Conservation (phyloP, 2,329 filamentous ascomycete species). For the Paecilomyces fulvus region DNA sequence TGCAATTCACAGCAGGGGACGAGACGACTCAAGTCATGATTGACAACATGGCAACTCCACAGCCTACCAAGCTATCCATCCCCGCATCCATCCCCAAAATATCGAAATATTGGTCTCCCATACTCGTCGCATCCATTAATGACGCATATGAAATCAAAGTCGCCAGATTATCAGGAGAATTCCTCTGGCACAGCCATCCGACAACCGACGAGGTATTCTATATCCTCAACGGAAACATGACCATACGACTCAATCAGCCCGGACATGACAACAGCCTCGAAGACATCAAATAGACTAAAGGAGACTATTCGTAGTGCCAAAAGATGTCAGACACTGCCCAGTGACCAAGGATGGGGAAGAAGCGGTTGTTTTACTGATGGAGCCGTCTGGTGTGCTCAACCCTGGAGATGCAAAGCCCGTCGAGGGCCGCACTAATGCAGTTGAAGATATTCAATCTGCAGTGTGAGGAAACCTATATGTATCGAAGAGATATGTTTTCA, state of each 20-base stretch:
- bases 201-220: constrained; percentile 38
- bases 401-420: constrained; percentile 3
- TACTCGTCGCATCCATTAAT: background rate
- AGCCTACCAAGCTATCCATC: background rate
- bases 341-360: constrained; percentile 18
- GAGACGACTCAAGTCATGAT: background rate
- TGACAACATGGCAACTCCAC: background rate
- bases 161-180: constrained; percentile 31
- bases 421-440: background rate
- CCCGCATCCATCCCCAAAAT: background rate
- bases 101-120: background rate
- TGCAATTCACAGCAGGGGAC: no score
- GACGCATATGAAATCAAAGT: constrained; percentile 10
- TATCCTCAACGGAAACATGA: constrained; percentile 27
- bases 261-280: background rate
- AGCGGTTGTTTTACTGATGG: constrained; percentile 32
- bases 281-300: background rate
- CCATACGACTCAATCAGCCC: constrained; percentile 24
- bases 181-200: constrained; percentile 35
- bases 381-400: constrained; percentile 12
- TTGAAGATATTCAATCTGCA: background rate
- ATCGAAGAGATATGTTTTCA: no score
- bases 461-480: background rate
- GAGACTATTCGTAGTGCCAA: background rate
- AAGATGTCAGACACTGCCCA: constrained; percentile 30